Base-by-base conservation (phyloP, 441 rosid species). In the Erodium texanum region DNA sequence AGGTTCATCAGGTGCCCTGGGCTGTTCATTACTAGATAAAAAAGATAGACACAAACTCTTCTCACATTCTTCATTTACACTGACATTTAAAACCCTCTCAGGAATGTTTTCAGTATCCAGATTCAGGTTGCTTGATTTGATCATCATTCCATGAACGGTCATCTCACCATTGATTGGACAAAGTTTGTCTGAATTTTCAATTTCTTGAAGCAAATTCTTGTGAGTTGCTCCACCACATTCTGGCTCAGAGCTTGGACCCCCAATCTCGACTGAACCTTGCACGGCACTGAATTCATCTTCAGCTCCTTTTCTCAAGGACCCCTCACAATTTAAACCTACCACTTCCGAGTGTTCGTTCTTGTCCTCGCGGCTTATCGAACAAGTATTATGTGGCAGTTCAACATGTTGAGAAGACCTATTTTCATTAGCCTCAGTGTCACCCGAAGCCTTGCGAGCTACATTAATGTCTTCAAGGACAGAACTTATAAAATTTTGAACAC, bases 271-370 rank as follows among this genome's bases (percentile, higher is more conserved):
- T 56, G 66, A 38, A 48, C 27, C 38, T 20, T 59, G 6, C 50
- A 50, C 59, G 74, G 38, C 64, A 43, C 48, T 50, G 71, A 66
- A 62, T 64, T 76, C 61, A 66, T 64, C 70, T 63, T 24, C 70
- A 76, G 43, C 68, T 7, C 68, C 36, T 48, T 70, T n/a, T 41
- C 29, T 48, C 1, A 24, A 2, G 10, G 69, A 8, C 64, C 62
- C 62, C 18, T 75, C 68, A 14, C 62, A 67, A 16, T 24, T 63
- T n/a, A 71, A 59, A 67, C 14, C 58, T n/a, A 18, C 15, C 20
- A 48, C 64, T 58, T 64, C 58, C 67, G 4, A 62, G 61, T 67
- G 74, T 22, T 18, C 12, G 16, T 9, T 64, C 45, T 62, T 68
- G 18, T 62, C 71, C 67, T 64, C 68, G 43, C 3, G 8, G 20